phyloP scores from a whole-genome alignment of 495 filamentous ascomycete genomes.

The Hypomontagnella monticulosa region DNA sequence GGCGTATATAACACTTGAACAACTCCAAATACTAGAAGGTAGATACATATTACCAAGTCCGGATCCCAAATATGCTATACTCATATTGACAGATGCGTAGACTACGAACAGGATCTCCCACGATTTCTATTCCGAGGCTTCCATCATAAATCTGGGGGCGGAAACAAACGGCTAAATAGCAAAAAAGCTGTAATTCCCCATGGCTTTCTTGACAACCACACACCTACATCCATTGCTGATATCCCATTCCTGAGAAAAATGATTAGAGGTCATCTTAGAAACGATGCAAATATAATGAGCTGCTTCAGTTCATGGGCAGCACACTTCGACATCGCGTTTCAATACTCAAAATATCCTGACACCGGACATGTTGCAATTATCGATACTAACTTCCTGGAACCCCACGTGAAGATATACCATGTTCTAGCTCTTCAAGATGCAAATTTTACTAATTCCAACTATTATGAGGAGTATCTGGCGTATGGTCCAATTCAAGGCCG shows the following conservation, averaged over 20 bases:
- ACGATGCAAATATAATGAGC: not conserved
- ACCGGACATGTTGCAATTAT: slow-evolving; percentile 18
- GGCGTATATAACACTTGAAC: too few relatives aligned
- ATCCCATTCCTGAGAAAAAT: not conserved
- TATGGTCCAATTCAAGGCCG: slow-evolving; percentile 20
- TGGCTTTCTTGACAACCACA: not conserved
- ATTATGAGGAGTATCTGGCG: slow-evolving; percentile 11
- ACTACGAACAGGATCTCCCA: slow-evolving; percentile 1
- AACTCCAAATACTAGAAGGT: slow-evolving; percentile 14
- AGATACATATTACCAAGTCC: not conserved
- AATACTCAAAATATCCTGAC: not conserved
- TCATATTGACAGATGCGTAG: slow-evolving; percentile 3
- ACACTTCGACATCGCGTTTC: not conserved
- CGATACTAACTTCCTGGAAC: slow-evolving; percentile 13
- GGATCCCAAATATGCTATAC: not conserved
- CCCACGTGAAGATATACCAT: slow-evolving; percentile 22
- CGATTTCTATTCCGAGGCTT: slow-evolving; percentile 29
- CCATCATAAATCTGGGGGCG: slow-evolving; percentile 7
- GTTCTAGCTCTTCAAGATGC: not conserved
- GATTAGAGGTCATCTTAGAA: slow-evolving; percentile 13
- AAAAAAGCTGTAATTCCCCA: slow-evolving; percentile 17
- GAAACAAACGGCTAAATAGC: slow-evolving; percentile 14
- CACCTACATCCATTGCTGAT: slow-evolving; percentile 13
- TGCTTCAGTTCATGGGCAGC: slow-evolving; percentile 28
- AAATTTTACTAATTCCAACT: not conserved